Percentiles rank a stretch among this genome's conserved stretches.
phyloP scores from a whole-genome alignment of 2,329 filamentous ascomycete genomes.

The Arthroderma sp. region DNA sequence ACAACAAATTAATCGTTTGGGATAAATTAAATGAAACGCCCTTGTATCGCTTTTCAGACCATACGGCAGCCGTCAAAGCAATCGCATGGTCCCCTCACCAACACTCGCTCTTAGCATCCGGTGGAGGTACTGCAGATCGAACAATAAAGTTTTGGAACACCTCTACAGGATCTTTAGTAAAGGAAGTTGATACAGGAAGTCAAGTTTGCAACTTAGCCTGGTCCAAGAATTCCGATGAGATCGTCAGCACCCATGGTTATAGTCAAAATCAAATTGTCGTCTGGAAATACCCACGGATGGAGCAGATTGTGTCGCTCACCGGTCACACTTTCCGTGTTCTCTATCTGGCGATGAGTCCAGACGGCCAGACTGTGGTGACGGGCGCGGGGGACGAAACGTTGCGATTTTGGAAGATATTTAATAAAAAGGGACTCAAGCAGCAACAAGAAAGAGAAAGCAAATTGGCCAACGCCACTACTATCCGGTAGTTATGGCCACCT shows the following conservation, averaged over 20 bases:
- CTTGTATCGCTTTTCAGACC: constrained; percentile 85
- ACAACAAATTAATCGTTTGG: constrained; percentile 99
- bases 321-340: constrained; percentile 94
- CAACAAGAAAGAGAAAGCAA: constrained; percentile 49
- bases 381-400: constrained; percentile 93
- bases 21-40: constrained; percentile 89
- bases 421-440: constrained; percentile 57
- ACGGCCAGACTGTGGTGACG: constrained; percentile 85
- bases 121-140: constrained; percentile 87
- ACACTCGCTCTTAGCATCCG: constrained; percentile 82
- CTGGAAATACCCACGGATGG: constrained; percentile 99
- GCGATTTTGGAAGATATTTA: constrained; percentile 94
- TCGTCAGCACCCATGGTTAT: constrained; percentile 93
- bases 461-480: constrained; percentile 70
- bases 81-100: constrained; percentile 98
- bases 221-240: constrained; percentile 95
- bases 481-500: constrained; percentile 38
- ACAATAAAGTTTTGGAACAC: constrained; percentile 99
- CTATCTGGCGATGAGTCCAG: constrained; percentile 93
- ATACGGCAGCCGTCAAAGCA: constrained; percentile 91
- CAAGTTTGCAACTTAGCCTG: constrained; percentile 98
- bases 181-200: constrained; percentile 88
- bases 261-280: constrained; percentile 97
- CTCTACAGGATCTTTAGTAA: constrained; percentile 61
- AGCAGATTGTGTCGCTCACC: constrained; percentile 85